A percentile compares a stretch with the other conserved stretches of the same genome.
These are phyloP conservation scores for Stenogyne calaminthoides DNA, from an alignment of 305 asterid genomes.

Conservation along the genomic window DNA sequence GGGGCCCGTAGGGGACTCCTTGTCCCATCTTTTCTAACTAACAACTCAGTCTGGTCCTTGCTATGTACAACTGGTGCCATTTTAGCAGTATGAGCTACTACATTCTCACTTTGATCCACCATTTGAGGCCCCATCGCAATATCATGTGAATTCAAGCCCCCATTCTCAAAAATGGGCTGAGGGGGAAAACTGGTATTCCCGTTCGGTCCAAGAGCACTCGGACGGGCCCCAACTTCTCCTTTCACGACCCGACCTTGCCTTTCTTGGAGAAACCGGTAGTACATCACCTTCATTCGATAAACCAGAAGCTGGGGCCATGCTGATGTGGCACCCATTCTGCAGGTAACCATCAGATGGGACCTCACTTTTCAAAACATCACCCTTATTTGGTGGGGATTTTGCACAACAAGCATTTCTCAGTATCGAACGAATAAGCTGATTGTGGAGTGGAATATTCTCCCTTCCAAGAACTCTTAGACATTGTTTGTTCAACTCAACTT, in stretches of 20 bases:
- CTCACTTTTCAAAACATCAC: slow-evolving; percentile 46
- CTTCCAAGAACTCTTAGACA: slow-evolving; percentile 70
- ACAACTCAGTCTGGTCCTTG: slow-evolving; percentile 42
- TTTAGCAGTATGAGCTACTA: slow-evolving; percentile 26
- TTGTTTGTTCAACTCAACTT: slow-evolving; percentile 74
- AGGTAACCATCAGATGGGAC: slow-evolving; percentile 44
- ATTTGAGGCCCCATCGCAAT: slow-evolving; percentile 43
- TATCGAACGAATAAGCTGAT: slow-evolving; percentile 72
- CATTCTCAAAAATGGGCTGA: slow-evolving; percentile 52
- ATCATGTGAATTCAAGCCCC: slow-evolving; percentile 47
- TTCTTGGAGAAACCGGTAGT: slow-evolving; percentile 65
- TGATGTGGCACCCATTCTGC: slow-evolving; percentile 59
- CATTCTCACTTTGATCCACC: slow-evolving; percentile 40
- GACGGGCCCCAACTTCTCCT: slow-evolving; percentile 38
- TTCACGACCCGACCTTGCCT: slow-evolving; percentile 67
- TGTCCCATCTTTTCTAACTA: slow-evolving; percentile 46
- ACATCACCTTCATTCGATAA: slow-evolving; percentile 65
- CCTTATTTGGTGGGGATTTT: slow-evolving; percentile 59
- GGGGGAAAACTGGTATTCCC: slow-evolving; percentile 45
- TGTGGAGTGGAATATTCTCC: slow-evolving; percentile 83
- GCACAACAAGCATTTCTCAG: slow-evolving; percentile 68
- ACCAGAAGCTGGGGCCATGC: slow-evolving; percentile 43
- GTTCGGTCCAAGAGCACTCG: slow-evolving; percentile 56
- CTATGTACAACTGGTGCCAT: slow-evolving; percentile 48
- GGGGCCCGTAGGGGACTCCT: slow-evolving; percentile 79